Base-by-base conservation (phyloP, 768 basidiomycete genomes). In the Lentinula detonsa region DNA sequence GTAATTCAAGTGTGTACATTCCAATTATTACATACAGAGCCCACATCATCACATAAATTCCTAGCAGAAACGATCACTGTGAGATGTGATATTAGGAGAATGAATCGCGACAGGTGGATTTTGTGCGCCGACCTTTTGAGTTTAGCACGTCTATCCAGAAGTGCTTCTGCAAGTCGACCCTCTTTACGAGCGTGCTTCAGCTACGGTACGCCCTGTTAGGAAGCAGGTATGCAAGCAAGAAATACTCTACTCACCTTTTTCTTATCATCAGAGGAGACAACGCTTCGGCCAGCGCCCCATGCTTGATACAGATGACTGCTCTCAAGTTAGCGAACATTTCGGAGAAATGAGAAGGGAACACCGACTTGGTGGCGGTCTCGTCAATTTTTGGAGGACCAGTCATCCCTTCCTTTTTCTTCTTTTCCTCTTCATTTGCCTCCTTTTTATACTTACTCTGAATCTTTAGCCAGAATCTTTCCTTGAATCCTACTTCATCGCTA, bases 381-480 rank as follows among this genome's bases (percentile, higher is more conserved):
- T 96, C 87, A 50, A 90, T 82, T 50, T 78, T 75, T 35, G 73
- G 76, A 43, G 76, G 77, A 13, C 61, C 61, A 60, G 79, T 72
- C 51, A 79, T 75, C 8, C 81, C 84, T 49, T 87, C 84, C 65
- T 84, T 84, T 70, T 83, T 81, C 73, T 87, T 87, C 73, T 85
- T 85, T 69, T 90, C 87, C 71, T 91, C 89, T 67, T 88, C 87
- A 39, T 85, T 75, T 11, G 88, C 91, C 70, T 95, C 93, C 68
- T 83, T 83, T 76, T 93, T 87, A 74, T 91, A 95, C 69, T 92
- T 92, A 74, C 79, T 85, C 75, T 97, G 94, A 16, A 96, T 85
- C 75, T 92, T 92, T 61, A 95, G 83, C 84, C 86, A 90, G 71
- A 94, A 97, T 11, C 91, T 81, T 69, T 96, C 93, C 51, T 80